Percentiles rank a stretch among this genome's conserved stretches.
Conservation (phyloP, 169 alveolate species). For the Blepharisma undulans region DNA sequence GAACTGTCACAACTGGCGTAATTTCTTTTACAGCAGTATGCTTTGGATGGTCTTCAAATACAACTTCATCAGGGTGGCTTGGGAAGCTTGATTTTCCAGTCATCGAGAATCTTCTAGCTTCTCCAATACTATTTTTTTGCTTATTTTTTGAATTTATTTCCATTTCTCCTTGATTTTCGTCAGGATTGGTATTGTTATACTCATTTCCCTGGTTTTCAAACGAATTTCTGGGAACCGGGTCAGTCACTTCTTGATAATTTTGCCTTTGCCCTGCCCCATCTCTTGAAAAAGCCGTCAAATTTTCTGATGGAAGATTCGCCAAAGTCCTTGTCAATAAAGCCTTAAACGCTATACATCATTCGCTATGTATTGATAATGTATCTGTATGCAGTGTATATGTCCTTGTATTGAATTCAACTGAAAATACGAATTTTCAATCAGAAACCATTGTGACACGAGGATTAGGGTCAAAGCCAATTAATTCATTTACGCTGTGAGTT, state of each 20-base stretch:
- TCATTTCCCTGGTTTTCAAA: too few relatives aligned
- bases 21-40: background rate
- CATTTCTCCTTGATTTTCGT: background rate
- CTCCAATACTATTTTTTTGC: too few relatives aligned
- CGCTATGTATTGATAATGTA: background rate
- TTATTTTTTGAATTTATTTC: too few relatives aligned
- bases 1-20: background rate
- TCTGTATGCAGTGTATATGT: background rate
- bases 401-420: background rate
- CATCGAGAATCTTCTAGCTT: too few relatives aligned
- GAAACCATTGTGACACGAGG: background rate
- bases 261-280: background rate
- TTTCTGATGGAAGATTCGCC: background rate
- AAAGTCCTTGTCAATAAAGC: background rate
- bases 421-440: constrained; percentile 4
- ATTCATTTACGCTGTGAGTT: background rate
- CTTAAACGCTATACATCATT: constrained; percentile 7
- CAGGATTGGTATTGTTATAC: too few relatives aligned
- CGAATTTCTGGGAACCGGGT: background rate
- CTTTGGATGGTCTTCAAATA: background rate
- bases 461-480: background rate
- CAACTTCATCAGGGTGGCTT: background rate
- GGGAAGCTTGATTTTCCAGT: background rate
- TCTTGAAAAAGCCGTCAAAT: background rate
- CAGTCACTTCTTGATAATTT: background rate